Conservation (phyloP, 768 basidiomycete species). For the Hygrophorus russula region DNA sequence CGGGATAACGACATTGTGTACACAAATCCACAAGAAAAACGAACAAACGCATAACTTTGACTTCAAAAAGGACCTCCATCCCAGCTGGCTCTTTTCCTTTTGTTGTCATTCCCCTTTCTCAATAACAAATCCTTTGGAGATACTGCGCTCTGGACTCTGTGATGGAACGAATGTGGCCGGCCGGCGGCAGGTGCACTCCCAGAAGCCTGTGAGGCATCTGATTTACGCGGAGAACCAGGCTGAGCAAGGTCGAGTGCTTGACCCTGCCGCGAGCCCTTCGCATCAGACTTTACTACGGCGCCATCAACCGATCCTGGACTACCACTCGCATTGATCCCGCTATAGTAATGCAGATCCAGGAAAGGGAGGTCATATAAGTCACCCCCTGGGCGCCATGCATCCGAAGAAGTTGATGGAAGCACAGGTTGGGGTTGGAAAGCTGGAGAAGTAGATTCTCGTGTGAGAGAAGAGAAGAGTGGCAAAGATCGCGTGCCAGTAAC, state of each 20-base stretch:
- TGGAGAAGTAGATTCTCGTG: constrained; percentile 9
- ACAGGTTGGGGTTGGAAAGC: constrained; percentile 4
- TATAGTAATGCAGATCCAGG: constrained; percentile 64
- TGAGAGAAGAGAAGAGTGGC: constrained; percentile 8
- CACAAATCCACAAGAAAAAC: too few relatives aligned
- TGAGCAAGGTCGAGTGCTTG: constrained; percentile 42
- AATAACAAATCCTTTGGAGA: constrained; percentile 41
- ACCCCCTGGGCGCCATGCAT: constrained; percentile 19
- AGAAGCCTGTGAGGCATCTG: constrained; percentile 10
- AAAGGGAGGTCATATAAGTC: constrained; percentile 47
- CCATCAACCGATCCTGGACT: constrained; percentile 13
- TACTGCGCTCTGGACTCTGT: constrained; percentile 37
- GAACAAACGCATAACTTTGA: not conserved
- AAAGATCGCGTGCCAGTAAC: constrained; percentile 13
- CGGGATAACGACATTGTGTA: too few relatives aligned
- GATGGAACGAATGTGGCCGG: constrained; percentile 19
- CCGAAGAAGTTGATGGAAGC: constrained; percentile 9
- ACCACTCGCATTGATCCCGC: constrained; percentile 5
- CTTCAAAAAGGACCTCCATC: constrained; percentile 30
- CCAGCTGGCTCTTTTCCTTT: constrained; percentile 49
- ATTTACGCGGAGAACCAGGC: constrained; percentile 18
- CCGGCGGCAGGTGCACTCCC: constrained; percentile 23
- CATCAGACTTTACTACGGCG: constrained; percentile 9
- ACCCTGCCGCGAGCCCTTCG: constrained; percentile 23
- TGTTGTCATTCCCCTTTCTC: constrained; percentile 31